Evolutionary conservation across 768 basidiomycete species (phyloP), one percentile per base, ranked within the genome.

Genomic region (Leccinum fibrillosum): DNA sequence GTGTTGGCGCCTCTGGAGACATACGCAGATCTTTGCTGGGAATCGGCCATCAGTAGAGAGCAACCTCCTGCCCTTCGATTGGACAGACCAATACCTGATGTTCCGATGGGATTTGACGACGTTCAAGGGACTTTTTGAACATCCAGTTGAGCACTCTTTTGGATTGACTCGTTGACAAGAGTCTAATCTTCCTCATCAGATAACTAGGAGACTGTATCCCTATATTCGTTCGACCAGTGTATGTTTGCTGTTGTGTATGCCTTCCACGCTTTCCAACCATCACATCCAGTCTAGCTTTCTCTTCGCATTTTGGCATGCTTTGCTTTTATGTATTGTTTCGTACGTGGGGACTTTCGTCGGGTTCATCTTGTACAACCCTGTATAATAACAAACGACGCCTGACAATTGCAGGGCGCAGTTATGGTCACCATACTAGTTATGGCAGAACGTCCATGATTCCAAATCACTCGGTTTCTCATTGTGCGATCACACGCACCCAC

Each of bases 21-120:
- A n/a, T 72, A 71, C 12, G 61, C 66, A 30, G 62, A 69, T 37
- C 57, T 72, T 19, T 72, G 72, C 25, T 72, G 73, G 71, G 58
- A 60, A 53, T 66, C 72, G 2, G 64, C 60, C 17, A 54, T 73
- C 53, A 55, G 60, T 5, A 21, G 19, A 11, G 72, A 71, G 13
- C 57, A 47, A n/a, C 56, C 60, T 3, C 58, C 61, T 30, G 0
- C 44, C 5, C 12, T n/a, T 8, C 51, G 28, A 52, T 23, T 39
- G 57, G 52, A 47, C 10, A 71, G 54, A 42, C 64, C 63, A 6
- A 35, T 63, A 15, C 61, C 71, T 4, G 71, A 74, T 12, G 71
- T 72, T 8, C 71, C 71, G 11, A 56, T 54, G 9, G 71, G 69
- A 32, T 69, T 69, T 59, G 71, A 71, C 8, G 67, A 72, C 15